phyloP scores from a whole-genome alignment of 78 protist species.

The Planoprotostelium fungivorum region DNA sequence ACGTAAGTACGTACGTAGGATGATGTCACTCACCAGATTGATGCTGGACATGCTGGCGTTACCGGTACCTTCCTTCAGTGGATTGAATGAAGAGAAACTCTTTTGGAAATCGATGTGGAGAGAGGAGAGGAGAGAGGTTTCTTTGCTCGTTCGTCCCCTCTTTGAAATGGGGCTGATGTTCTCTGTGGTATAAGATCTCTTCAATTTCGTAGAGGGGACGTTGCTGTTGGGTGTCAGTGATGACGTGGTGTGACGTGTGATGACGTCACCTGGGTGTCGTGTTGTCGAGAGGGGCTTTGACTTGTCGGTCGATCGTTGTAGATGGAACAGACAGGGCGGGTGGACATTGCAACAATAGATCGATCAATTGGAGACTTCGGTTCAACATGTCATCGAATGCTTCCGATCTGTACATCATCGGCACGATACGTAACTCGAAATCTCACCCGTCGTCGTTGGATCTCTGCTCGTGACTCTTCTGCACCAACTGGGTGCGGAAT shows the following conservation, averaged over 20 bases:
- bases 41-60: too few species aligned
- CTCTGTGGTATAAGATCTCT: background rate
- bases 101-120: background rate
- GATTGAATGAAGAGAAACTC: too few species aligned
- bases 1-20: too few species aligned
- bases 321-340: too few species aligned
- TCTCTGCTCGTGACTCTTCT: background rate
- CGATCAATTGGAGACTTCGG: background rate
- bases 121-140: background rate
- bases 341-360: background rate
- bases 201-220: background rate
- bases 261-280: background rate
- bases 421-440: background rate
- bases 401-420: background rate
- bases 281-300: background rate
- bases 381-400: background rate
- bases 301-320: too few species aligned
- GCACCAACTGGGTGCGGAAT: background rate
- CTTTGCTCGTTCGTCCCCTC: background rate
- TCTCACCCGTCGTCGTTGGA: background rate
- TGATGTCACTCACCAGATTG: too few species aligned
- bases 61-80: too few species aligned
- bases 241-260: background rate
- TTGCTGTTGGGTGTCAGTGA: background rate
- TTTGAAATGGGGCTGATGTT: background rate